Conservation (phyloP, 192 early-diverging fungal species). For the Spizellomyces punctatus region DNA sequence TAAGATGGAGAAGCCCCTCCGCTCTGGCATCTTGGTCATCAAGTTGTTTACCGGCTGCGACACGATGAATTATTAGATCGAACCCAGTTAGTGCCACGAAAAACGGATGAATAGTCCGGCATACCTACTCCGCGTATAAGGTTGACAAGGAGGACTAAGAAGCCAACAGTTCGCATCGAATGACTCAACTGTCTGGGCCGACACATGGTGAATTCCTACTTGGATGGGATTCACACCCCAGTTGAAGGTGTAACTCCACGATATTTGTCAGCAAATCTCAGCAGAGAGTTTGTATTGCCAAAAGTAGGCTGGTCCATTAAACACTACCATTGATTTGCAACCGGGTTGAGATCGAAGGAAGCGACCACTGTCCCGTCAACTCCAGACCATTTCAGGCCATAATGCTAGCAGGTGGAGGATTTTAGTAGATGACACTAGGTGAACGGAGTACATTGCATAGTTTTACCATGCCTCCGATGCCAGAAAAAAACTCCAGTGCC, state of each 20-base stretch:
- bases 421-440: neutral
- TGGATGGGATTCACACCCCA: conserved; percentile 44
- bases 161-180: conserved; percentile 82
- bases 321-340: conserved; percentile 66
- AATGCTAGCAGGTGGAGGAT: conserved; percentile 24
- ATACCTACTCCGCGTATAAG: conserved; percentile 39
- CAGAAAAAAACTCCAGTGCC: conserved; percentile 73
- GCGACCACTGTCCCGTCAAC: conserved; percentile 66
- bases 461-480: conserved; percentile 66
- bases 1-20: conserved; percentile 45
- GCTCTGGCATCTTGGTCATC: conserved; percentile 58
- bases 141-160: conserved; percentile 90
- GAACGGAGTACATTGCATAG: neutral
- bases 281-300: neutral
- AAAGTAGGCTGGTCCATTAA: conserved; percentile 22
- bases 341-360: conserved; percentile 92
- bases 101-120: neutral
- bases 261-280: neutral
- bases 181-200: conserved; percentile 49
- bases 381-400: conserved; percentile 67
- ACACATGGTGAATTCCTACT: conserved; percentile 54
- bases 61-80: neutral
- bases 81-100: neutral
- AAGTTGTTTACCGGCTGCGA: conserved; percentile 67
- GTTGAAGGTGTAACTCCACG: conserved; percentile 40